A percentile compares a stretch with the other conserved stretches of the same genome.
Conservation (phyloP, 2,329 filamentous ascomycete genomes). For the Aureobasidium sp. region DNA sequence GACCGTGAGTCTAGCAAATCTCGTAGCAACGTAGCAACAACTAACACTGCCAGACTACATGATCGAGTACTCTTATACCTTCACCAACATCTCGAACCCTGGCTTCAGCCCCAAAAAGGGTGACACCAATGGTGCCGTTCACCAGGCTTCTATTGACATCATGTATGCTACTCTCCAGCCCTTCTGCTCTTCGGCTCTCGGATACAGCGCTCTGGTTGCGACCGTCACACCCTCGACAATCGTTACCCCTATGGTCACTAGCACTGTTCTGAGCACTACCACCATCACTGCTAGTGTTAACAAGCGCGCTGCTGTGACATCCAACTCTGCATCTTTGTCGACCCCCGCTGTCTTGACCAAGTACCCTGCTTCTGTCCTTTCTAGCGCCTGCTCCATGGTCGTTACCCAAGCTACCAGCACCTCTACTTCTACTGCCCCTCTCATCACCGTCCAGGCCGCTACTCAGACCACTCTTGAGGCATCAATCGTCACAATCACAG, state of each 20-base stretch:
- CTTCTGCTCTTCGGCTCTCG: slow-evolving; percentile 18
- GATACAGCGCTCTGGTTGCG: slow-evolving; percentile 13
- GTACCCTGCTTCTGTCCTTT: slow-evolving; percentile 15
- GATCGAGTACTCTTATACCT: slow-evolving; percentile 17
- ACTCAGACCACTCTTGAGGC: slow-evolving; percentile 18
- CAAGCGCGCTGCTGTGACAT: slow-evolving; percentile 6
- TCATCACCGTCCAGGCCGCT: slow-evolving; percentile 16
- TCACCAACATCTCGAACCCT: slow-evolving; percentile 16
- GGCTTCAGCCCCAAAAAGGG: slow-evolving; percentile 10
- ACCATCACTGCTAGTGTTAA: neutral
- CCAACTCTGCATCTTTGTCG: neutral
- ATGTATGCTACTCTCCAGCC: slow-evolving; percentile 17
- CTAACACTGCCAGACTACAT: slow-evolving; percentile 13
- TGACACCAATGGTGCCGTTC: slow-evolving; percentile 15
- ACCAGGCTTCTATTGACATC: slow-evolving; percentile 19
- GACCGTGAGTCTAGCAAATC: slow-evolving; percentile 6
- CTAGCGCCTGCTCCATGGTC: slow-evolving; percentile 16
- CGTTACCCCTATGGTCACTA: slow-evolving; percentile 6
- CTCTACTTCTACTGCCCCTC: slow-evolving; percentile 2
- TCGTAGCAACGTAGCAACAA: no score
- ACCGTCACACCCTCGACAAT: slow-evolving; percentile 13
- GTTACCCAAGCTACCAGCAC: slow-evolving; percentile 8
- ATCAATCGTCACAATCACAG: slow-evolving; percentile 19
- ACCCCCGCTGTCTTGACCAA: slow-evolving; percentile 16
- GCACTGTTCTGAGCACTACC: neutral